Evolutionary conservation across 768 basidiomycete genomes (phyloP).

Genomic region (Phylloporus arenicola): DNA sequence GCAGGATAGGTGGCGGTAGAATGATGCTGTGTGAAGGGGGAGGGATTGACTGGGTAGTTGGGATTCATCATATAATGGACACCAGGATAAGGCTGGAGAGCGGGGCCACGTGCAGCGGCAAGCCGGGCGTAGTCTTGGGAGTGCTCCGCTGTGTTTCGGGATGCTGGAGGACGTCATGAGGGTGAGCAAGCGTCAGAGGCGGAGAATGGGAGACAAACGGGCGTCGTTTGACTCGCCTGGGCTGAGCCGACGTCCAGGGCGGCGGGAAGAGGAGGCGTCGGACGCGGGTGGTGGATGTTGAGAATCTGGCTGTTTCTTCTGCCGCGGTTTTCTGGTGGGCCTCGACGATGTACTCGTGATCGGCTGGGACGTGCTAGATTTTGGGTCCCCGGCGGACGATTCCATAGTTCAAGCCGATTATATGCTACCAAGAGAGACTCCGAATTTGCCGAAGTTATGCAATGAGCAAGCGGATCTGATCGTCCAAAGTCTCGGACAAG

Average conservation of each 20-base stretch:
- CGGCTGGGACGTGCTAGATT: conserved; percentile 39
- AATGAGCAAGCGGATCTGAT: conserved; percentile 9
- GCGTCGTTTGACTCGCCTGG: conserved; percentile 15
- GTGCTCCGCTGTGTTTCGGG: conserved; percentile 18
- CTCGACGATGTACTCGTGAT: conserved; percentile 32
- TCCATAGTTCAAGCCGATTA: conserved; percentile 36
- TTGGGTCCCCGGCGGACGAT: conserved; percentile 46
- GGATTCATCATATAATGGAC: conserved; percentile 66
- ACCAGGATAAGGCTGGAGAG: conserved; percentile 52
- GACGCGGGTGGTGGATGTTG: conserved; percentile 14
- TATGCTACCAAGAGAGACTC: conserved; percentile 19
- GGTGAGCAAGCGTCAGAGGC: not conserved
- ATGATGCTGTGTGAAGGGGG: conserved; percentile 43
- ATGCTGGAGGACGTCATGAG: conserved; percentile 12
- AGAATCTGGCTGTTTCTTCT: conserved; percentile 41
- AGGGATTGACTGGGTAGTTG: conserved; percentile 56
- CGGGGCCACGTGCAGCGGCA: conserved; percentile 35
- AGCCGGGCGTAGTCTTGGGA: conserved; percentile 26
- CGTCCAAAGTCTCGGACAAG: conserved; percentile 5
- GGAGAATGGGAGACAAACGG: conserved; percentile 13
- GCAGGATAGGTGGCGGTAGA: conserved; percentile 33
- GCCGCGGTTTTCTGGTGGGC: conserved; percentile 49
- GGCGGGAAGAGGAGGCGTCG: conserved; percentile 22
- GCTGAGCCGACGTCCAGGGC: conserved; percentile 26
- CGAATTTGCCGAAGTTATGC: conserved; percentile 30